Conservation (phyloP, 176 grass and related monocot genomes). For the Eragrostis nindensis region DNA sequence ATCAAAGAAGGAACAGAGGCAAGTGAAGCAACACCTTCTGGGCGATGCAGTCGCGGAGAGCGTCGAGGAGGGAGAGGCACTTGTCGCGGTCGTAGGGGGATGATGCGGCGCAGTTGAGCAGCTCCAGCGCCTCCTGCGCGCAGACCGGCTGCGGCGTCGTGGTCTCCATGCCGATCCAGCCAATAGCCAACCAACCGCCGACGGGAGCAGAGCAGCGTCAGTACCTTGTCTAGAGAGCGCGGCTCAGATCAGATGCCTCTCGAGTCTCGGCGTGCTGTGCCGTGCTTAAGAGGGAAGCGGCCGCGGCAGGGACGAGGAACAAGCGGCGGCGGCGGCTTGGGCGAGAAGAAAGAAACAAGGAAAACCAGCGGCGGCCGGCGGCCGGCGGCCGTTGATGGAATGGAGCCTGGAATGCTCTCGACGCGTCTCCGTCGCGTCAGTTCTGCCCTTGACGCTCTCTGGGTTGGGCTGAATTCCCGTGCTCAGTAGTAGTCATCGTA, state of each 20-base stretch:
- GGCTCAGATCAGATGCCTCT: neutral
- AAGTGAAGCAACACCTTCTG: conserved; percentile 54
- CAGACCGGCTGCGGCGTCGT: conserved; percentile 69
- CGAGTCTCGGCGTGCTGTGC: neutral
- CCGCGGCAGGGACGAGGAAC: neutral
- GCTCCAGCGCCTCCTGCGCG: conserved; percentile 76
- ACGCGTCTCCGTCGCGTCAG: neutral
- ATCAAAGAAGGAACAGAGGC: neutral
- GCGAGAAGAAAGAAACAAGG: conserved; percentile 50
- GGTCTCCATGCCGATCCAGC: conserved; percentile 35
- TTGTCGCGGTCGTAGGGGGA: conserved; percentile 71
- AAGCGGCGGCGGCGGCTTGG: conserved; percentile 29
- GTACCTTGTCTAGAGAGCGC: neutral
- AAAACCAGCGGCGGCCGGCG: conserved; percentile 37
- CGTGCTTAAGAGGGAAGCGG: neutral
- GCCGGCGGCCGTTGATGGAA: conserved; percentile 40
- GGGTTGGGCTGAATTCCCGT: neutral
- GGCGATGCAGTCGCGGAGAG: conserved; percentile 71
- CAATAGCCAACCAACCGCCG: neutral
- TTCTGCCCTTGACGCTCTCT: too few species aligned
- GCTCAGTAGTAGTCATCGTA: too few species aligned
- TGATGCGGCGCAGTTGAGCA: conserved; percentile 81
- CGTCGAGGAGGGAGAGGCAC: conserved; percentile 76
- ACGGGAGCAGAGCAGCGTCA: neutral
- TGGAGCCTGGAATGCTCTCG: conserved; percentile 17